These are phyloP conservation scores for Hygrophoropsis aurantiaca DNA, from an alignment of 768 basidiomycete genomes.

Conservation along the genomic window DNA sequence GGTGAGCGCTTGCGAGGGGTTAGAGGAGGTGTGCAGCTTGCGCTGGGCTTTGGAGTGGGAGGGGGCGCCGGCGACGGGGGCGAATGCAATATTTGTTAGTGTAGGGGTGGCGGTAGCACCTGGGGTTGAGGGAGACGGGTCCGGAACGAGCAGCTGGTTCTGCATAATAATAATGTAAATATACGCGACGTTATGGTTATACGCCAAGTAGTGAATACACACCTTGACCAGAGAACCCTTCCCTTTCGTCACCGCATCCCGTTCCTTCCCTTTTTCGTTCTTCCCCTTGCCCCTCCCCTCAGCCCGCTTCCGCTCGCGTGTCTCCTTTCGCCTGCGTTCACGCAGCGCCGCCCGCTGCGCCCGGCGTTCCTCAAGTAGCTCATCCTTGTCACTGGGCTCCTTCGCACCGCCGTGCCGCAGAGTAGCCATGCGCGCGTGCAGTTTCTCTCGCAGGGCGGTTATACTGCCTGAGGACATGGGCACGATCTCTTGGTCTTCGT, in stretches of 20 bases:
- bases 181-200: not conserved
- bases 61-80: constrained; percentile 51
- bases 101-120: constrained; percentile 20
- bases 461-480: constrained; percentile 72
- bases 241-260: constrained; percentile 36
- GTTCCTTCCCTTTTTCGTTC: constrained; percentile 48
- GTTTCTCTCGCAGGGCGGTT: constrained; percentile 61
- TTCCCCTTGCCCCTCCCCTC: constrained; percentile 61
- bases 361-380: constrained; percentile 77
- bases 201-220: constrained; percentile 9
- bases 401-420: constrained; percentile 46
- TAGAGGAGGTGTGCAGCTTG: constrained; percentile 68
- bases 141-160: constrained; percentile 74
- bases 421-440: constrained; percentile 73
- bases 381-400: constrained; percentile 71
- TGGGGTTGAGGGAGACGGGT: constrained; percentile 31
- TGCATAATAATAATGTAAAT: constrained; percentile 24
- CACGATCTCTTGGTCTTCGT: too few relatives aligned
- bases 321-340: constrained; percentile 82
- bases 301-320: constrained; percentile 73
- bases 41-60: constrained; percentile 47
- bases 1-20: constrained; percentile 82
- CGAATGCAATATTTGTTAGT: constrained; percentile 72
- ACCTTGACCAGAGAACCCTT: constrained; percentile 58
- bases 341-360: constrained; percentile 77